Evolutionary conservation across 768 basidiomycete species (phyloP).

Genomic region (Leccinum variicolor): DNA sequence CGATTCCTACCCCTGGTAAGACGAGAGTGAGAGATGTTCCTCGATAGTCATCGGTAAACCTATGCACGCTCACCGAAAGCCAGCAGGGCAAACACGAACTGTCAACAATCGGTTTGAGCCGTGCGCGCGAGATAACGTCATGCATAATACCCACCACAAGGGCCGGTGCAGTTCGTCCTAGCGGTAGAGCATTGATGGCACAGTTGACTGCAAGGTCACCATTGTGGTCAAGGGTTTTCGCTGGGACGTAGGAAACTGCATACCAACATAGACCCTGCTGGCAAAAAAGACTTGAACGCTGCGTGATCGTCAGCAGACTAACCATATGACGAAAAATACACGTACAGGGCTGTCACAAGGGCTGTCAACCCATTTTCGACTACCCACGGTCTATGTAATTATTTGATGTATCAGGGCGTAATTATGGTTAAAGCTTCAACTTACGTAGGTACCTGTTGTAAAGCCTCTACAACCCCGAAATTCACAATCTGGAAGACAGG

Average conservation of each 20-base stretch:
- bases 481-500: slow-evolving; percentile 6
- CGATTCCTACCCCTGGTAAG: slow-evolving; percentile 3
- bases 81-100: slow-evolving; percentile 8
- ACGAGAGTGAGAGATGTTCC: not conserved
- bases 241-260: not conserved
- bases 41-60: not conserved
- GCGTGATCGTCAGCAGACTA: not conserved
- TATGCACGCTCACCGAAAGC: slow-evolving; percentile 9
- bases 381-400: slow-evolving; percentile 11
- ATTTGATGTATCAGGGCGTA: not conserved
- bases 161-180: slow-evolving; percentile 9
- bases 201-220: slow-evolving; percentile 4
- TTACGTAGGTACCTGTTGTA: slow-evolving; percentile 9
- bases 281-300: slow-evolving; percentile 15
- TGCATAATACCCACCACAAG: slow-evolving; percentile 11
- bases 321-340: not conserved
- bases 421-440: not conserved
- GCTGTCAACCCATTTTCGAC: slow-evolving; percentile 14
- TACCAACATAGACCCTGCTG: slow-evolving; percentile 9
- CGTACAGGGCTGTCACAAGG: slow-evolving; percentile 15
- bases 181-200: slow-evolving; percentile 1
- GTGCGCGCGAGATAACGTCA: not conserved
- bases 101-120: not conserved
- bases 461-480: slow-evolving; percentile 9
- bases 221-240: not conserved